Evolutionary conservation across 2,329 filamentous ascomycete genomes (phyloP), one percentile per base, ranked within the genome.

Genomic region (Arachnomyces sp.): DNA sequence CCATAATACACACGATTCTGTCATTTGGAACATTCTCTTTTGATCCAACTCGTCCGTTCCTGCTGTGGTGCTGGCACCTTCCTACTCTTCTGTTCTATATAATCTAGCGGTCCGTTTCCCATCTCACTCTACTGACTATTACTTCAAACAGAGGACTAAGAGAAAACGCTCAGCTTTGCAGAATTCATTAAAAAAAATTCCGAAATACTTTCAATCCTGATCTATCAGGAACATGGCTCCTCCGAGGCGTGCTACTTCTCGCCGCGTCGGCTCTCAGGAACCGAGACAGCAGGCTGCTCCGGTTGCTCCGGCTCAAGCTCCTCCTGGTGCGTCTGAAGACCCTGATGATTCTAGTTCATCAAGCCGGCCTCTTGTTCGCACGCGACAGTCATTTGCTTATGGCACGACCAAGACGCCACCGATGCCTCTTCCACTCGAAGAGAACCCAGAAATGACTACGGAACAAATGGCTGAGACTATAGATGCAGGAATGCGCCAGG

Each of bases 381-480:
- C 58, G 16, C 59, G 61, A 39, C 57, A 60, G 34, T 65, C 64
- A 1, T 66, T 60, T 41, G 60, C 60, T 11, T 67, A 67, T 53
- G 65, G 65, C 18, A 59, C 62, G 6, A 56, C 54, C 14, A 54
- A 55, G 15, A 57, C 58, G 9, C 54, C 61, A 12, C 49, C 55
- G 16, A 48, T 67, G 14, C 63, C 64, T 7, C 53, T 54, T 34
- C 55, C 55, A 46, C 50, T 65, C 17, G 44, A 52, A n/a, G 45
- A 54, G 3, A 49, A 57, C 28, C 52, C 56, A 11, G 48, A 49
- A 4, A 55, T 59, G 48, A 53, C 52, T 31, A 41, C 61, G 15
- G 38, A 42, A 2, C 52, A 61, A 32, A 56, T 67, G 41, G 62
- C 57, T 9, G 48, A 52, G 25, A 53, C 45, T 11, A 57, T 67